phyloP scores from a whole-genome alignment of 208 protist species.

The Leishmania lainsoni region DNA sequence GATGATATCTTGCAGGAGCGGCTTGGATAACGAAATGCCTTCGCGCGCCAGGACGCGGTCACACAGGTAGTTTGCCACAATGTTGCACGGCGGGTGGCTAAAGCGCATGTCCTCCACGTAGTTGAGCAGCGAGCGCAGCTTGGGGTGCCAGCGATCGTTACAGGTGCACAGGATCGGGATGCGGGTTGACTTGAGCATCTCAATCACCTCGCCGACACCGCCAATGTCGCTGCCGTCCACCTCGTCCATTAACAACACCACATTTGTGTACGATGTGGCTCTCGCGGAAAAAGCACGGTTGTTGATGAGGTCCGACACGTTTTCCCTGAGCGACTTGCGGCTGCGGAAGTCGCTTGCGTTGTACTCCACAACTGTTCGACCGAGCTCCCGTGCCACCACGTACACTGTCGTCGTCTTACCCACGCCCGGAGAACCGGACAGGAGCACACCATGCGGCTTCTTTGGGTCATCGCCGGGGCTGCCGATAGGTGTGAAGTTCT shows the following conservation, averaged over 20 bases:
- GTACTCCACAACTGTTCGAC: slow-evolving; percentile 96
- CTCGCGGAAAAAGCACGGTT: slow-evolving; percentile 80
- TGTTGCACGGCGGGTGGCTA: slow-evolving; percentile 79
- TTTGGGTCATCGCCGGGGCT: slow-evolving; percentile 43
- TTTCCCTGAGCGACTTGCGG: slow-evolving; percentile 89
- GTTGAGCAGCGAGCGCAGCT: slow-evolving; percentile 95
- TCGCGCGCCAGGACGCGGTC: slow-evolving; percentile 92
- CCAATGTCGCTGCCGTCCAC: slow-evolving; percentile 99
- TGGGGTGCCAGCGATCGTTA: slow-evolving; percentile 96
- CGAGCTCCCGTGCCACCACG: slow-evolving; percentile 86
- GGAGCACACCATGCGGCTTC: slow-evolving; percentile 78
- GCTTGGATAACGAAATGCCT: slow-evolving; percentile 81
- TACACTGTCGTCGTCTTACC: slow-evolving; percentile 98
- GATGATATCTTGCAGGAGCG: slow-evolving; percentile 90
- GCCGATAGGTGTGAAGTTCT: slow-evolving; percentile 76
- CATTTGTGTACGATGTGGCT: slow-evolving; percentile 70
- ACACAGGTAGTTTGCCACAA: slow-evolving; percentile 88
- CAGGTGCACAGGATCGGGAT: slow-evolving; percentile 99
- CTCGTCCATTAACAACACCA: slow-evolving; percentile 99
- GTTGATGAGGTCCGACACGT: slow-evolving; percentile 69
- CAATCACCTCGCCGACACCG: slow-evolving; percentile 95
- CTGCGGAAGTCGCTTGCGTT: slow-evolving; percentile 99
- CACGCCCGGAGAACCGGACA: slow-evolving; percentile 98
- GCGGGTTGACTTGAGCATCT: slow-evolving; percentile 93
- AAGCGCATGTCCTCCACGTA: slow-evolving; percentile 97